Conservation (phyloP, 176 grass and related monocot genomes). For the Calamus simplicifolius region DNA sequence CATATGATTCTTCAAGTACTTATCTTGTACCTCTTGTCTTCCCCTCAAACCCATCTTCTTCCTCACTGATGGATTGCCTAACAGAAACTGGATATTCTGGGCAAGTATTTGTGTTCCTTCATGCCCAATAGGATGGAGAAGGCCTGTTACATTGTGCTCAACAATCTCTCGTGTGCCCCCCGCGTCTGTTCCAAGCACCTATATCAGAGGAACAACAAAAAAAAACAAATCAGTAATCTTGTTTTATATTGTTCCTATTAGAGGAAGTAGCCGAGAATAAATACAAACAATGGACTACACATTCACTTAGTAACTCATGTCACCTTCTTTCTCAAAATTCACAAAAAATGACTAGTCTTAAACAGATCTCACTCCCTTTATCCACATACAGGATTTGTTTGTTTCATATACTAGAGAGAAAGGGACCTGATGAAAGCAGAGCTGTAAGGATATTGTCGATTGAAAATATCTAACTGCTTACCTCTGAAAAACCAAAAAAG, state of each 20-base stretch:
- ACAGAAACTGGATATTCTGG: slow-evolving; percentile 33
- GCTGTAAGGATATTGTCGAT: no score
- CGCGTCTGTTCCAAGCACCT: slow-evolving; percentile 47
- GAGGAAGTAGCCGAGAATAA: no score
- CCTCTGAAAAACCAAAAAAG: no score
- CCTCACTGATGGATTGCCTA: slow-evolving; percentile 27
- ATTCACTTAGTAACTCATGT: no score
- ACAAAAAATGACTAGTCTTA: no score
- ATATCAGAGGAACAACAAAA: neutral
- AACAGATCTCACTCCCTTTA: no score
- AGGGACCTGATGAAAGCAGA: no score
- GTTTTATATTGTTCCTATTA: neutral
- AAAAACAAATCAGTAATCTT: slow-evolving; percentile 7
- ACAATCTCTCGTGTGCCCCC: slow-evolving; percentile 42
- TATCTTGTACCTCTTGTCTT: slow-evolving; percentile 30
- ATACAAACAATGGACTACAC: no score
- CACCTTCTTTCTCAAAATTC: no score
- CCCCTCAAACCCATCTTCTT: slow-evolving; percentile 34
- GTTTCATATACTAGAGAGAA: no score
- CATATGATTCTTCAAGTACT: slow-evolving; percentile 38
- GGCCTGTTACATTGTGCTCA: slow-evolving; percentile 26
- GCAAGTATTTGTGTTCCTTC: slow-evolving; percentile 24
- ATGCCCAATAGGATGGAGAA: slow-evolving; percentile 35
- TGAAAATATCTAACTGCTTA: no score
- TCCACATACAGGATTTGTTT: no score